phyloP scores from a whole-genome alignment of 495 filamentous ascomycete species.

The Aspergillus olivimuriae region DNA sequence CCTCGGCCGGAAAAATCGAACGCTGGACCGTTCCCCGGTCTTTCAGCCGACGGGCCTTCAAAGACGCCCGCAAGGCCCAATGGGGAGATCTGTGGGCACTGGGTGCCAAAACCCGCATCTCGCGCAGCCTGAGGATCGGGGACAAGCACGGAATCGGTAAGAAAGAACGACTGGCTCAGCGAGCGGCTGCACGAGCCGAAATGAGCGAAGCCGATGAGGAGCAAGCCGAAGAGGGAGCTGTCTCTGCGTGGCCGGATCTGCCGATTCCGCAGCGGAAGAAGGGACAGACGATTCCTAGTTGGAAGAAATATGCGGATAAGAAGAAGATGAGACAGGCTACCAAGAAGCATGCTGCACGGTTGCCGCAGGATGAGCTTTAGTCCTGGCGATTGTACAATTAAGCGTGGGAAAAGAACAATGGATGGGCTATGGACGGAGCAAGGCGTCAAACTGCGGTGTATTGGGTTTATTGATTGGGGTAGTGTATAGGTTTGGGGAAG shows the following conservation, averaged over 20 bases:
- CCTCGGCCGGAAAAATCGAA: slow-evolving; percentile 77
- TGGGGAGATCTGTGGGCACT: slow-evolving; percentile 98
- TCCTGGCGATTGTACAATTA: neutral
- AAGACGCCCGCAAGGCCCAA: slow-evolving; percentile 78
- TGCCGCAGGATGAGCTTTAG: neutral
- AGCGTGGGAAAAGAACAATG: no score
- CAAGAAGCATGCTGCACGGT: slow-evolving; percentile 21
- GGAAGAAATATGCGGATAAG: slow-evolving; percentile 41
- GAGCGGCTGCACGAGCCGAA: slow-evolving; percentile 25
- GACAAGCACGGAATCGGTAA: slow-evolving; percentile 50
- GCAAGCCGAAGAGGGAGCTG: slow-evolving; percentile 7
- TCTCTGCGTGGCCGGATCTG: slow-evolving; percentile 29
- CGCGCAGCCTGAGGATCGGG: slow-evolving; percentile 55
- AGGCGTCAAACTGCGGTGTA: slow-evolving; percentile 2
- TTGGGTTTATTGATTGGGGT: neutral
- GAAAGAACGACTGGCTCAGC: slow-evolving; percentile 37
- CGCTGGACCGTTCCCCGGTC: slow-evolving; percentile 87
- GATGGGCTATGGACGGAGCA: no score
- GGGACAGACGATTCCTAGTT: slow-evolving; percentile 38
- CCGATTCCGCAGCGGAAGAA: slow-evolving; percentile 26
- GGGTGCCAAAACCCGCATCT: slow-evolving; percentile 78
- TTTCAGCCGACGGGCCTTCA: slow-evolving; percentile 73
- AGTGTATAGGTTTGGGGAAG: neutral
- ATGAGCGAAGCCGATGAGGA: slow-evolving; percentile 24
- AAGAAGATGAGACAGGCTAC: slow-evolving; percentile 35